Evolutionary conservation across 2,329 filamentous ascomycete species (phyloP).

Genomic region (Pyrenophora seminiperda): DNA sequence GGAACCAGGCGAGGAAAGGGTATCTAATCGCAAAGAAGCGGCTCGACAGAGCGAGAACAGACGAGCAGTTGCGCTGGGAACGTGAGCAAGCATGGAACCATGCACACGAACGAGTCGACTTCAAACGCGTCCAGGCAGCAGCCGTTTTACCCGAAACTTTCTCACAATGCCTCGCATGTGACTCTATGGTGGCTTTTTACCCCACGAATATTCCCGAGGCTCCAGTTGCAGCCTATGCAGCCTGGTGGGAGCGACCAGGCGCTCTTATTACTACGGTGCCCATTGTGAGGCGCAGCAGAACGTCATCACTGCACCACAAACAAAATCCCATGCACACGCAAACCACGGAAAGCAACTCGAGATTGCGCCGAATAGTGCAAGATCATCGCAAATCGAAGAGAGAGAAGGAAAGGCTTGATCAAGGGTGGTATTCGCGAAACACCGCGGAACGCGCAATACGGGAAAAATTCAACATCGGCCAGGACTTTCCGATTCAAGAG

Average conservation of each 20-base stretch:
- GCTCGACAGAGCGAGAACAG: slow-evolving; percentile 16
- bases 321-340: neutral
- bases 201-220: slow-evolving; percentile 10
- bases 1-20: slow-evolving; percentile 28
- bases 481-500: slow-evolving; percentile 16
- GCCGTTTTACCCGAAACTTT: slow-evolving; percentile 8
- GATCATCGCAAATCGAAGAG: slow-evolving; percentile 10
- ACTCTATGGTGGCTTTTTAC: slow-evolving; percentile 12
- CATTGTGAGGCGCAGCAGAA: slow-evolving; percentile 1
- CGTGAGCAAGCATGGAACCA: slow-evolving; percentile 31
- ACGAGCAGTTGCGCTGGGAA: slow-evolving; percentile 29
- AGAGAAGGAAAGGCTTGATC: slow-evolving; percentile 8
- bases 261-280: slow-evolving; percentile 17
- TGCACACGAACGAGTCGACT: slow-evolving; percentile 13
- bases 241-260: slow-evolving; percentile 35
- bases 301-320: slow-evolving; percentile 5
- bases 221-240: slow-evolving; percentile 9
- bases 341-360: neutral
- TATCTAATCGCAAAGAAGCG: slow-evolving; percentile 20
- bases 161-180: slow-evolving; percentile 19
- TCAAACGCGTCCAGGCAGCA: slow-evolving; percentile 12
- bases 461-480: slow-evolving; percentile 26
- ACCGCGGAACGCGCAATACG: slow-evolving; percentile 29
- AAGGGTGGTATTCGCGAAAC: slow-evolving; percentile 17
- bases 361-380: slow-evolving; percentile 18